Evolutionary conservation across 2,329 filamentous ascomycete species (phyloP), one percentile per base, ranked within the genome.

Genomic region (Ophiosphaerella herpotricha): DNA sequence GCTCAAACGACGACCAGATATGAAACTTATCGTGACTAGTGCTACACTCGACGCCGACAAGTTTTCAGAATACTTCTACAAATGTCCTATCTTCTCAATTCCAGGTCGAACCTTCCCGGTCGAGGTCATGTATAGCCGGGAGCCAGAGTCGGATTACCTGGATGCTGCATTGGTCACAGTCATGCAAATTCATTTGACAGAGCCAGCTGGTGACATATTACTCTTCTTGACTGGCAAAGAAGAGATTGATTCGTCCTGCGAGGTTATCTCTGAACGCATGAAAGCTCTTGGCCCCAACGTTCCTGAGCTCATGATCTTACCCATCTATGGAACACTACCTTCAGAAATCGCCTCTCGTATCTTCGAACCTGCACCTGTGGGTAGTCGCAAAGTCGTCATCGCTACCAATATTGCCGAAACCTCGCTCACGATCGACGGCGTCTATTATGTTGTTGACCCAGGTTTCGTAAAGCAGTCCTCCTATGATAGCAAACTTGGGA

Each of bases 21-120:
- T 99, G 67, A 99, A 99, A 80, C 90, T 99, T 68, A 94, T 99
- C 69, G 94, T 99, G 82, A 99, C 97, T 86, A 97, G 93, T 70
- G 94, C 94, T 53, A 99, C 94, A 8, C 83, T 99, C 4, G 93
- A 99, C 69, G 94, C 94, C 7, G 94, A 97, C 70, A 97, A 97
- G 71, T 99, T 99, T 72, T 96, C 91, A 0, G 85, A 89, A 42
- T 99, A 97, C 73, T 99, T 99, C 71, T 91, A 96, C 75, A 86
- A 91, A 55, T 96, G 91, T 45, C 94, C 95, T 0, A 97, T 99
- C 66, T 95, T 99, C 67, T 94, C 91, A 0, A 97, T 99, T 47
- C 94, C 94, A 3, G 94, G 94, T 40, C 85, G 94, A 56, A 97
- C 94, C 0, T 99, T 87, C 76, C 94, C 95, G 0, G 94, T 99